Percentiles rank a stretch among this genome's conserved stretches.
These are phyloP conservation scores for Chamaenerion angustifolium DNA, from an alignment of 345 rosid genomes.

Conservation along the genomic window DNA sequence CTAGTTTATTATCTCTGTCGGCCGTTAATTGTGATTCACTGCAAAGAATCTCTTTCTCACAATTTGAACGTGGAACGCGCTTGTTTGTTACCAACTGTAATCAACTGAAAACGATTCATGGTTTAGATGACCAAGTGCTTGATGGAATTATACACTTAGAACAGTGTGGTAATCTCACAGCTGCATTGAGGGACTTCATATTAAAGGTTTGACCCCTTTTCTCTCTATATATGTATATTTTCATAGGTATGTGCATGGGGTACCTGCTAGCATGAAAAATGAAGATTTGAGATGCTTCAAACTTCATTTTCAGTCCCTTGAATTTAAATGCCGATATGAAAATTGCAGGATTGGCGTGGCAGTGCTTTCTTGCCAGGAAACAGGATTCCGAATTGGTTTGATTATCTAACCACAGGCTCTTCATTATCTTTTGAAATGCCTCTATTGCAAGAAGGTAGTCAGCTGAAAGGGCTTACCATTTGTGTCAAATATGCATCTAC, in stretches of 20 bases:
- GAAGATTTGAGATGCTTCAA: no score
- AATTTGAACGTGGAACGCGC: neutral
- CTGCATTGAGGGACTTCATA: neutral
- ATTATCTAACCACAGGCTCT: neutral
- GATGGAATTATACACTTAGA: constrained; percentile 3
- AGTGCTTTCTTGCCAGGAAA: neutral
- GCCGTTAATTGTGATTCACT: neutral
- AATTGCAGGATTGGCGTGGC: constrained; percentile 3
- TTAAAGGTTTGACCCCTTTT: no score
- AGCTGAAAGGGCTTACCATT: neutral
- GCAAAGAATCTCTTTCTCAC: neutral
- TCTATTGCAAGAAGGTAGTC: neutral
- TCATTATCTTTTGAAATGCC: neutral
- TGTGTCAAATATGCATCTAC: neutral
- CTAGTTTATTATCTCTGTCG: constrained; percentile 1
- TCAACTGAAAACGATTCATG: neutral
- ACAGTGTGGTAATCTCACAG: neutral
- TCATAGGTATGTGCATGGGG: no score
- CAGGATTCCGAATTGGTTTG: neutral
- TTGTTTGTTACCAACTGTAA: neutral
- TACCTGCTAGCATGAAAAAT: no score
- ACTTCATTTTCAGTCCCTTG: no score
- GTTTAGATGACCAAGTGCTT: neutral
- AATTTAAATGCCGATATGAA: no score
- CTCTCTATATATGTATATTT: no score